Base-by-base conservation (phyloP, 352 stramenopile species). In the Aphanomyces euteiches region DNA sequence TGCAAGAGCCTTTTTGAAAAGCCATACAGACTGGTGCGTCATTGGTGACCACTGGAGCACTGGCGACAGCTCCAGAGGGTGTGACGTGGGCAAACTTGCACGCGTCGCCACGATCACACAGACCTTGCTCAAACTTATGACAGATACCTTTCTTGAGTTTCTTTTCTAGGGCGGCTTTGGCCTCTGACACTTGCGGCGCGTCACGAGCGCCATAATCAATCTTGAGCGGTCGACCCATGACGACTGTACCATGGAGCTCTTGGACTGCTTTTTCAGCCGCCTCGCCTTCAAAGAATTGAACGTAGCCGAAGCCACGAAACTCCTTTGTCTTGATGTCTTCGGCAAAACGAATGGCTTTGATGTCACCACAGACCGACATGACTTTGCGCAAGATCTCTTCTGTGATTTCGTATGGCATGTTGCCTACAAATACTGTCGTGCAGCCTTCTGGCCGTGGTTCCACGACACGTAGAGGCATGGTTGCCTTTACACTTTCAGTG, bases 341-440 rank as follows among this genome's bases (percentile, higher is more conserved):
- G 58, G 87, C 87, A 58, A 94, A 92, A 13, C 87, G 87, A 69
- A 94, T 81, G 21, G 87, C 87, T 54, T 87, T 86, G 73, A 94
- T 85, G 38, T 79, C 83, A 59, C 87, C 87, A 72, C 82, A 92
- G 66, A 80, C 81, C 48, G 81, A 81, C 67, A 92, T 92, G 1
- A 94, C 87, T 72, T 92, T 92, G 47, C 83, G 81, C 70, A 94
- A 59, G 50, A 94, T 82, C 38, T 98, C 88, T 47, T 97, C 90
- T 7, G 86, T 92, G 73, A 93, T 96, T 47, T 95, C 82, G 76
- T 99, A 99, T 2, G 96, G 90, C 68, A 99, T 75, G 77, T 99
- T 99, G 48, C 93, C 90, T 3, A 98, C 93, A 79, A 98, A 98
- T 10, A 99, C 73, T 13, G 86, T 97, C 37, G 80, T 88, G 76